Conservation (phyloP, 805 yeast species). For the Saturnispora diversa region DNA sequence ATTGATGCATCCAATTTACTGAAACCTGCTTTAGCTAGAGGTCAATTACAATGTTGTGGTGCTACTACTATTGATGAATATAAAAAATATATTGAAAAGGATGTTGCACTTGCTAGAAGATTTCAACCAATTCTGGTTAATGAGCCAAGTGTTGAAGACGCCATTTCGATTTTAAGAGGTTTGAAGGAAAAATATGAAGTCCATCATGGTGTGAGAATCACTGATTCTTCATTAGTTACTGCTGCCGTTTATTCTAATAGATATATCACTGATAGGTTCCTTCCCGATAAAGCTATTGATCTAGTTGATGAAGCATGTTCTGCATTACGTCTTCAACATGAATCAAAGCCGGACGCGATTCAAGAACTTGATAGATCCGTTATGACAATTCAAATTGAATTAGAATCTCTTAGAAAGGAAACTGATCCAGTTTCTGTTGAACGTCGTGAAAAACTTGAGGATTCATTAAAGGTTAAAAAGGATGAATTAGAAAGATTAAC, state of each 20-base stretch:
- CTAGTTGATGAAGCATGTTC: constrained; percentile 97
- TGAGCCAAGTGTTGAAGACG: constrained; percentile 87
- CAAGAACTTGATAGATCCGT: constrained; percentile 80
- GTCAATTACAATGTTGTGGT: constrained; percentile 86
- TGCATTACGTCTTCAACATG: constrained; percentile 88
- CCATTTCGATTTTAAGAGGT: constrained; percentile 88
- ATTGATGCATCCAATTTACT: constrained; percentile 91
- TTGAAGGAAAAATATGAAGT: constrained; percentile 91
- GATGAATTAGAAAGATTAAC: constrained; percentile 66
- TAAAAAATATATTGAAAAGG: constrained; percentile 88
- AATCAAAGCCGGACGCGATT: constrained; percentile 92
- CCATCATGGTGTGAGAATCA: constrained; percentile 93
- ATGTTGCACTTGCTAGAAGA: constrained; percentile 90
- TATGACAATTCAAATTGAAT: constrained; percentile 91
- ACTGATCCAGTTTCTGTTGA: constrained; percentile 79
- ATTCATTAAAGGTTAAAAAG: constrained; percentile 52
- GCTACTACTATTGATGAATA: constrained; percentile 95
- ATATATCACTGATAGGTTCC: constrained; percentile 81
- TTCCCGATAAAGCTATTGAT: constrained; percentile 96
- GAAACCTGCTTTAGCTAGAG: constrained; percentile 91
- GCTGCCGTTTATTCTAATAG: constrained; percentile 88
- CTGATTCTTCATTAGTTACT: constrained; percentile 87
- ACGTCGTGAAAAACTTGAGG: constrained; percentile 65
- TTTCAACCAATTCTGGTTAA: constrained; percentile 80
- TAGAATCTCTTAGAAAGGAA: constrained; percentile 89